phyloP scores from a whole-genome alignment of 1,139 yeast genomes.

The Lodderomyces jiufengensis region DNA sequence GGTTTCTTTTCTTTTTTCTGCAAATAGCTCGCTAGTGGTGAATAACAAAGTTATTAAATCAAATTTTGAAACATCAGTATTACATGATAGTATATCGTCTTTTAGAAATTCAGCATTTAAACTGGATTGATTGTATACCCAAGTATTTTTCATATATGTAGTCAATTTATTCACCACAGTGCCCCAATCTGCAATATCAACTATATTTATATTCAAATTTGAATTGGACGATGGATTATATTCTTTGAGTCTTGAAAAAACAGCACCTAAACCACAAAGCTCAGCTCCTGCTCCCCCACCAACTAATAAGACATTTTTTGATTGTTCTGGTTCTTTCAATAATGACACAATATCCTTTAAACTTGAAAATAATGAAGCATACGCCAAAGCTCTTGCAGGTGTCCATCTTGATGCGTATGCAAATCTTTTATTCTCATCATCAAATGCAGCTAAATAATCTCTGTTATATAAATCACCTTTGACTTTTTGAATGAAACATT shows the following conservation, averaged over 20 bases:
- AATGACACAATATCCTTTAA: slow-evolving; percentile 40
- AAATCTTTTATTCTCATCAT: slow-evolving; percentile 55
- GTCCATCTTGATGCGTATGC: slow-evolving; percentile 88
- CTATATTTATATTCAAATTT: slow-evolving; percentile 44
- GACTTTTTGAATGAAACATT: slow-evolving; percentile 57
- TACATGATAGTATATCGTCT: slow-evolving; percentile 42
- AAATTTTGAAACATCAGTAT: slow-evolving; percentile 1
- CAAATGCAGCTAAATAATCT: slow-evolving; percentile 68
- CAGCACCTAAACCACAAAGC: slow-evolving; percentile 63
- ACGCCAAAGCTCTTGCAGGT: slow-evolving; percentile 75
- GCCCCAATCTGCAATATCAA: slow-evolving; percentile 82
- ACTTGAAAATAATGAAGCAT: slow-evolving; percentile 59
- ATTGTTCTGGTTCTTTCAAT: slow-evolving; percentile 27
- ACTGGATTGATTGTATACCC: slow-evolving; percentile 46
- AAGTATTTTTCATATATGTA: slow-evolving; percentile 40
- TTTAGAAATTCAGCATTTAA: slow-evolving; percentile 46
- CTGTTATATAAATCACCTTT: slow-evolving; percentile 68
- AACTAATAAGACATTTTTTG: slow-evolving; percentile 51
- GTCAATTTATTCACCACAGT: slow-evolving; percentile 45
- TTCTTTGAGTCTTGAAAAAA: slow-evolving; percentile 50
- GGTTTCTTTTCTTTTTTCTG: slow-evolving; percentile 61
- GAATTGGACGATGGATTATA: slow-evolving; percentile 30
- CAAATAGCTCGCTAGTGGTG: slow-evolving; percentile 83
- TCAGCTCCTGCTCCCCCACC: slow-evolving; percentile 95
- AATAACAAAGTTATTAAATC: slow-evolving; percentile 67